A percentile compares a stretch with the other conserved stretches of the same genome.
Evolutionary conservation across 352 stramenopile species (phyloP).

Genomic region (Phytophthora hibernalis): DNA sequence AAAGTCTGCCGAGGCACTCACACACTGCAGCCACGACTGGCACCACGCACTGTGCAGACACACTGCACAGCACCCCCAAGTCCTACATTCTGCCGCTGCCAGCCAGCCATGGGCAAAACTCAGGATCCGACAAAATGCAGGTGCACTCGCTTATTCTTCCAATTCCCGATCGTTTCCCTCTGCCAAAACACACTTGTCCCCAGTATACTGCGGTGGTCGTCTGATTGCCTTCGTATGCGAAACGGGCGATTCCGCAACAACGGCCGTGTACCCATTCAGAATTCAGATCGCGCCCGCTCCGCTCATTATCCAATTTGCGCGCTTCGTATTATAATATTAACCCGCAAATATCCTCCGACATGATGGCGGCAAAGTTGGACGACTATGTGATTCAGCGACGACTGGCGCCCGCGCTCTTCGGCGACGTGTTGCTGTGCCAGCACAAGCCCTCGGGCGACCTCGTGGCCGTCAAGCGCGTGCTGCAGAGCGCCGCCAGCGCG

Average conservation of each 20-base stretch:
- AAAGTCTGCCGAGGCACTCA: constrained; percentile 1
- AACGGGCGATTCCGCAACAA: constrained; percentile 33
- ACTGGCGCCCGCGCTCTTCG: constrained; percentile 79
- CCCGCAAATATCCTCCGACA: not conserved
- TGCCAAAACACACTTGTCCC: constrained; percentile 20
- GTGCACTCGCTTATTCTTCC: constrained; percentile 26
- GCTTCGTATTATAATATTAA: not conserved
- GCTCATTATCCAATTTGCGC: constrained; percentile 35
- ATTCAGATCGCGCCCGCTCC: constrained; percentile 1
- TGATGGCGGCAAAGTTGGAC: constrained; percentile 69
- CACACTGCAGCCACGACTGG: not conserved
- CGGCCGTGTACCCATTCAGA: not conserved
- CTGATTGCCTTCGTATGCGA: constrained; percentile 33
- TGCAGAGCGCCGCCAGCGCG: constrained; percentile 65
- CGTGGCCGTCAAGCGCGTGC: constrained; percentile 83
- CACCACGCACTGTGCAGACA: not conserved
- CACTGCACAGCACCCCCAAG: not conserved
- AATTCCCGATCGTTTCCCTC: constrained; percentile 32
- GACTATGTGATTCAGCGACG: constrained; percentile 85
- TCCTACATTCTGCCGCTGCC: not conserved
- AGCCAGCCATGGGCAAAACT: constrained; percentile 14
- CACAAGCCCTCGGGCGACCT: constrained; percentile 67
- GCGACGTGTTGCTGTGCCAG: constrained; percentile 79
- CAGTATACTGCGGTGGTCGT: constrained; percentile 27
- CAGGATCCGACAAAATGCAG: constrained; percentile 13